Conservation (phyloP, 2,329 filamentous ascomycete species). For the Hymenoscyphus albidus region DNA sequence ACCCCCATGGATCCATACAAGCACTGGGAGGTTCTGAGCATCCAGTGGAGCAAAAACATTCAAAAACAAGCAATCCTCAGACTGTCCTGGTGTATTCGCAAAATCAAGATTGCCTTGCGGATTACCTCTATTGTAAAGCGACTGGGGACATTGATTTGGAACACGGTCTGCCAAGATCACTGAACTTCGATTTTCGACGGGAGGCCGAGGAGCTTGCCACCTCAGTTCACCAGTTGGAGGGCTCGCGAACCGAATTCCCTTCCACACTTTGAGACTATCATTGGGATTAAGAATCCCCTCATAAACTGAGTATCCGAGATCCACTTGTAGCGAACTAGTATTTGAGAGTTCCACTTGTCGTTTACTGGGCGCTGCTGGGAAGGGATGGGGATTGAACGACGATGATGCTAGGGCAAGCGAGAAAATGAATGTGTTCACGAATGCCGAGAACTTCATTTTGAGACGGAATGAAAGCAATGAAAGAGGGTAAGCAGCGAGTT, state of each 20-base stretch:
- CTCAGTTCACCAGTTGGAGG: slow-evolving; percentile 40
- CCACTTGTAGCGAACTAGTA: neutral
- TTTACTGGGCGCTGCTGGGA: neutral
- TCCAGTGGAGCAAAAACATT: slow-evolving; percentile 42
- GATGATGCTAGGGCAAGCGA: neutral
- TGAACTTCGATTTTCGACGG: slow-evolving; percentile 31
- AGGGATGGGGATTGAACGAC: neutral
- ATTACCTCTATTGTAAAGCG: neutral
- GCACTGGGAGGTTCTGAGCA: slow-evolving; percentile 40
- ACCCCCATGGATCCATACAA: slow-evolving; percentile 49
- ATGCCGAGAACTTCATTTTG: neutral
- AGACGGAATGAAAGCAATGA: neutral
- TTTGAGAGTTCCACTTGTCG: neutral
- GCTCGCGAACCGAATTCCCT: slow-evolving; percentile 42
- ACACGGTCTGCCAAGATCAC: slow-evolving; percentile 30
- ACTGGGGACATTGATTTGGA: slow-evolving; percentile 16
- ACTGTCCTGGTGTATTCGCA: neutral
- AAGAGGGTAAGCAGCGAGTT: neutral
- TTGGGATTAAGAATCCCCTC: neutral
- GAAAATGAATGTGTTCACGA: neutral
- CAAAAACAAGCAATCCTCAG: slow-evolving; percentile 40
- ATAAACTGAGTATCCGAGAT: neutral
- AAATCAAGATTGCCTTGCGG: neutral
- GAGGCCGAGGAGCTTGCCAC: slow-evolving; percentile 40
- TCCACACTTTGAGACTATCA: neutral